Evolutionary conservation across 345 rosid genomes (phyloP).

Genomic region (Sapria himalayana): DNA sequence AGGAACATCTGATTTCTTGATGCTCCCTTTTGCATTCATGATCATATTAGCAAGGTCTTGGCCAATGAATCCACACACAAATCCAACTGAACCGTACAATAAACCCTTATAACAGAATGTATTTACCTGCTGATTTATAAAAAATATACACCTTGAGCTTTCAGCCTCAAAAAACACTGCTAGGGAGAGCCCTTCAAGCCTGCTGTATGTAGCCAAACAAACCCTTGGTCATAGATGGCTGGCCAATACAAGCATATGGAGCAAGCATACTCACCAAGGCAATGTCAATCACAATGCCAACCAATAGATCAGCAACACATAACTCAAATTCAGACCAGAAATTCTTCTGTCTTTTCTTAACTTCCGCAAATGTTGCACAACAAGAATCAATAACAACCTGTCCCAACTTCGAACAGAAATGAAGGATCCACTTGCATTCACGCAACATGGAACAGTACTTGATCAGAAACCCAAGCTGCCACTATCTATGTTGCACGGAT

Average conservation of each 20-base stretch:
- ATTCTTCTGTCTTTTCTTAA: conserved; percentile 76
- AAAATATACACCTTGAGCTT: conserved; percentile 58
- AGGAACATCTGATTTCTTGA: conserved; percentile 64
- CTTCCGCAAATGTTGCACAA: conserved; percentile 88
- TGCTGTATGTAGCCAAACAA: conserved; percentile 31
- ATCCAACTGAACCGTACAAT: conserved; percentile 73
- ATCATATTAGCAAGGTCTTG: conserved; percentile 89
- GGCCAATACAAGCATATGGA: conserved; percentile 73
- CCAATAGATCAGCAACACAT: conserved; percentile 77
- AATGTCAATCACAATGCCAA: conserved; percentile 61
- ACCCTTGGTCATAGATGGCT: conserved; percentile 42
- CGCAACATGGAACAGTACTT: conserved; percentile 59
- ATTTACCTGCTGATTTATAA: conserved; percentile 32
- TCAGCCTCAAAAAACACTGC: conserved; percentile 91
- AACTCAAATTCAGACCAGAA: conserved; percentile 91
- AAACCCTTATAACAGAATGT: conserved; percentile 34
- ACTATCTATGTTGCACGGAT: conserved; percentile 31
- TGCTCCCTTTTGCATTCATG: conserved; percentile 75
- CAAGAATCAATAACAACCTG: conserved; percentile 78
- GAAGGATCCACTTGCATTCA: conserved; percentile 94
- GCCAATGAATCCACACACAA: conserved; percentile 78
- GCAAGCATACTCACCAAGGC: conserved; percentile 94
- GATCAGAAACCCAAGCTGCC: conserved; percentile 50
- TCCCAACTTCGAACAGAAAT: conserved; percentile 80
- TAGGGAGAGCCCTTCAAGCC: conserved; percentile 84